Evolutionary conservation across 2,329 filamentous ascomycete species (phyloP).

Genomic region (Aspergillus calidoustus): DNA sequence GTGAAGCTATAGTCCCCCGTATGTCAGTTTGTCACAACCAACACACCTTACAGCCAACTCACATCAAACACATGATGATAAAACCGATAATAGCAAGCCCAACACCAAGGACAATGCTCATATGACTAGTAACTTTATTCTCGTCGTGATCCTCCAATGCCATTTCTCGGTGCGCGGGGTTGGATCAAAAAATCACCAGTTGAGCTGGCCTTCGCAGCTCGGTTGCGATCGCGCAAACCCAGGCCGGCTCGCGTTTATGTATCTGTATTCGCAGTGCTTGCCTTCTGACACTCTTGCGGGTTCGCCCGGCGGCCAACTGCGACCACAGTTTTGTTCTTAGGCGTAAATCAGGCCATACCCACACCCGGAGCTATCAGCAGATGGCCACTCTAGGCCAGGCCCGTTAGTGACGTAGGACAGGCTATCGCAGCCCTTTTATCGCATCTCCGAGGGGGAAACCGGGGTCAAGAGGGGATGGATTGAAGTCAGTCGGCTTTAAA

Average conservation of each 20-base stretch:
- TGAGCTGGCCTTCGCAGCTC: background rate
- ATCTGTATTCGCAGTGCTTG: background rate
- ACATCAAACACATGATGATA: conserved; percentile 40
- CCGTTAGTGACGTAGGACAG: background rate
- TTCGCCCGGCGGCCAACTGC: background rate
- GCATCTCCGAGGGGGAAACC: background rate
- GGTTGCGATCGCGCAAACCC: background rate
- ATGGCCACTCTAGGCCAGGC: background rate
- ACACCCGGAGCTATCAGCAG: background rate
- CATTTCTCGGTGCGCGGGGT: conserved; percentile 18
- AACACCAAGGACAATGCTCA: conserved; percentile 39
- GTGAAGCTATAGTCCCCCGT: conserved; percentile 26
- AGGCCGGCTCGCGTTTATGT: background rate
- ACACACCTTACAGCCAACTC: conserved; percentile 12
- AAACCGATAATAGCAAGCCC: conserved; percentile 37
- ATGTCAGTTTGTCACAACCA: background rate
- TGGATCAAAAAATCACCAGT: background rate
- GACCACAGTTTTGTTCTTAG: background rate
- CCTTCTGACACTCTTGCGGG: background rate
- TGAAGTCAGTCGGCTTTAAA: background rate
- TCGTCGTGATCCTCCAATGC: conserved; percentile 25
- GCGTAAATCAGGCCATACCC: background rate
- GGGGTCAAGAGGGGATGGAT: background rate
- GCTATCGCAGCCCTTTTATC: background rate
- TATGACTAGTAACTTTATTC: conserved; percentile 31